Evolutionary conservation across 805 yeast species (phyloP), one percentile per base, ranked within the genome.

Genomic region (Kuraishia capsulata): DNA sequence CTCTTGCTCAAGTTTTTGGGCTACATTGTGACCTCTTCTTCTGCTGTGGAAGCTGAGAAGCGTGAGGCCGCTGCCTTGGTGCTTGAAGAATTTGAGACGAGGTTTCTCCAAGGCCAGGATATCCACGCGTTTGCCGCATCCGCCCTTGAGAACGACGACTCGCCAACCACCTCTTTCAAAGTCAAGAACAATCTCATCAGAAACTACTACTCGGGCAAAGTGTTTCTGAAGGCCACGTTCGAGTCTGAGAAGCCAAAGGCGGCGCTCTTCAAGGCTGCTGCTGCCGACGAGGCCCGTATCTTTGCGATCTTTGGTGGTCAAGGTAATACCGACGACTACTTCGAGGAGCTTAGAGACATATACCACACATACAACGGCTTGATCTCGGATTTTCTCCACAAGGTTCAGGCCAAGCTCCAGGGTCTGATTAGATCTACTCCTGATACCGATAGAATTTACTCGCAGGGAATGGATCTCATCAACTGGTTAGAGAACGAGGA

Each of bases 241-340:
- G 17, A 13, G 5, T 6, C 31, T 13, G 31, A 8, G 6, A 28
- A 9, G 13, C 31, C 31, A 5, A 6, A 14, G 17, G 20, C 41
- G 16, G 78, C 82, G 37, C 69, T 90, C 42, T 71, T 87, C 57
- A 69, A 77, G 44, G 77, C 83, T 37, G 74, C 73, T n/a, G 55
- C 66, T 37, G 68, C 69, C 42, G 64, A 69, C 31, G 62, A 71
- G 37, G 85, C 89, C 33, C 67, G 71, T 43, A 62, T 89, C 40
- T 77, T 73, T 43, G 95, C 97, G 46, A 78, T 92, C 49, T 92
- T 90, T 53, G 98, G 99, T 59, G 99, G 99, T 54, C 99, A 92
- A 69, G 99, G 99, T 64, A 90, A 87, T 68, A 81, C 95, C 38
- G 97, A 92, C 57, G 97, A 92, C 59, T 92, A 87, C 69, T 92